phyloP scores from a whole-genome alignment of 2,329 filamentous ascomycete genomes.

The Fusarium heterosporum region DNA sequence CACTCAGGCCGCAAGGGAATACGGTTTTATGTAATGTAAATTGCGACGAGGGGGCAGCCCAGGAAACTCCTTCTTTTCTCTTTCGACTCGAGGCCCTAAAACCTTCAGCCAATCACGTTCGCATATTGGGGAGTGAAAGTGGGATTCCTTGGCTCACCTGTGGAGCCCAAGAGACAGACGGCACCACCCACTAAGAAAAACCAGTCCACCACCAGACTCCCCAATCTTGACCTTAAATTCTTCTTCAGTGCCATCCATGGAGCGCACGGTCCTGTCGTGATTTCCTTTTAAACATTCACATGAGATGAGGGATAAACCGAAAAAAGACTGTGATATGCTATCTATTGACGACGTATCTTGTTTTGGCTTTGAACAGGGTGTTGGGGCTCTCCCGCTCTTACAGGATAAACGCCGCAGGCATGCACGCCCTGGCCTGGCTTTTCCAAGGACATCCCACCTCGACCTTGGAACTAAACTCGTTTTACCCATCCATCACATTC shows the following conservation, averaged over 20 bases:
- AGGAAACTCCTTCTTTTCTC: constrained; percentile 41
- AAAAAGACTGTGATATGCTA: constrained; percentile 2
- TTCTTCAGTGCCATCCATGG: constrained; percentile 10
- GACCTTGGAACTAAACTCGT: constrained; percentile 31
- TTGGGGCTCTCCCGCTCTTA: constrained; percentile 14
- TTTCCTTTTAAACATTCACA: constrained; percentile 21
- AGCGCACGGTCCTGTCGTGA: constrained; percentile 28
- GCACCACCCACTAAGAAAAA: constrained; percentile 42
- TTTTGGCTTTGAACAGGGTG: not conserved
- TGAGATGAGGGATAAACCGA: constrained; percentile 34
- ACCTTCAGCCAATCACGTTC: constrained; percentile 38
- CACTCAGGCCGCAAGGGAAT: constrained; percentile 45
- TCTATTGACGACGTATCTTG: constrained; percentile 1
- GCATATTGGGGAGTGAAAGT: constrained; percentile 5
- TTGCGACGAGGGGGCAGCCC: constrained; percentile 48
- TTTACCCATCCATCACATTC: constrained; percentile 22
- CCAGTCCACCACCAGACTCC: constrained; percentile 37
- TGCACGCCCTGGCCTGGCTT: constrained; percentile 26
- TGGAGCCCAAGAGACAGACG: constrained; percentile 33
- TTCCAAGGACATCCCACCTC: constrained; percentile 34
- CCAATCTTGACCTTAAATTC: constrained; percentile 38
- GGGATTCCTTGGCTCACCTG: constrained; percentile 18
- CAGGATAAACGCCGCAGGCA: constrained; percentile 30
- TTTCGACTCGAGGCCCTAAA: constrained; percentile 32
- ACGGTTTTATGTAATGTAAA: constrained; percentile 56